Conservation (phyloP, 2,329 filamentous ascomycete species). For the Colletotrichum sojae region DNA sequence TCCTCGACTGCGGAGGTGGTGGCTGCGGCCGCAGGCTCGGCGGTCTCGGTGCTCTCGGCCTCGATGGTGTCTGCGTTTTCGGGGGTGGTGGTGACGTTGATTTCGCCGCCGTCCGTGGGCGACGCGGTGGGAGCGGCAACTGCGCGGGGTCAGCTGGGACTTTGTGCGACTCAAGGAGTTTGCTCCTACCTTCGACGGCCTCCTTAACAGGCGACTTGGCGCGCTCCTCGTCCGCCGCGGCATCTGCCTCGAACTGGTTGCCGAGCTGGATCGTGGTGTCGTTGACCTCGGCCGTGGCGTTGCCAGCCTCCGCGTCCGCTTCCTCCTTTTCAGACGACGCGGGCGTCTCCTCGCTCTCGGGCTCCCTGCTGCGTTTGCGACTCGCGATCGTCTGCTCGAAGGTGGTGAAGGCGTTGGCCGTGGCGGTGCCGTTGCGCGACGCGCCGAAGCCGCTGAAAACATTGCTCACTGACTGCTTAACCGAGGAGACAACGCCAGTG, state of each 20-base stretch:
- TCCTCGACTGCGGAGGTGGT: neutral
- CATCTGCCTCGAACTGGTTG: conserved; percentile 24
- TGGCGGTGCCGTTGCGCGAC: conserved; percentile 19
- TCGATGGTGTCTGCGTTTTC: conserved; percentile 2
- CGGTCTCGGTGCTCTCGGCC: conserved; percentile 20
- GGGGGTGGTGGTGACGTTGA: conserved; percentile 28
- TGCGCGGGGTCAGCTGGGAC: neutral
- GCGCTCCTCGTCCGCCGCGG: conserved; percentile 8
- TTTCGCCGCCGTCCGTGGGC: conserved; percentile 15
- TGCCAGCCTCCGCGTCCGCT: neutral
- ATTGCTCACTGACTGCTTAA: conserved; percentile 15
- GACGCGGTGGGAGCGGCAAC: neutral
- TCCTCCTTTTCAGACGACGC: neutral
- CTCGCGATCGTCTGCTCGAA: conserved; percentile 33
- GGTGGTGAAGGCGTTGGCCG: conserved; percentile 7
- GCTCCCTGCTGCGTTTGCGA: conserved; percentile 36
- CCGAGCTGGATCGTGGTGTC: conserved; percentile 23
- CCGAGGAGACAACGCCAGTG: conserved; percentile 7
- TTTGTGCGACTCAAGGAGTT: rapidly evolving
- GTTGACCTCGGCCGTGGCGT: conserved; percentile 8
- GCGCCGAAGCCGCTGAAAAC: conserved; percentile 12
- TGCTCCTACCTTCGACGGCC: conserved; percentile 14
- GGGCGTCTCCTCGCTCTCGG: conserved; percentile 15
- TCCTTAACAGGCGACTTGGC: conserved; percentile 29
- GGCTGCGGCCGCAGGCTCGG: neutral